phyloP scores from a whole-genome alignment of 129 eudicot species.

The Arctium lappa region DNA sequence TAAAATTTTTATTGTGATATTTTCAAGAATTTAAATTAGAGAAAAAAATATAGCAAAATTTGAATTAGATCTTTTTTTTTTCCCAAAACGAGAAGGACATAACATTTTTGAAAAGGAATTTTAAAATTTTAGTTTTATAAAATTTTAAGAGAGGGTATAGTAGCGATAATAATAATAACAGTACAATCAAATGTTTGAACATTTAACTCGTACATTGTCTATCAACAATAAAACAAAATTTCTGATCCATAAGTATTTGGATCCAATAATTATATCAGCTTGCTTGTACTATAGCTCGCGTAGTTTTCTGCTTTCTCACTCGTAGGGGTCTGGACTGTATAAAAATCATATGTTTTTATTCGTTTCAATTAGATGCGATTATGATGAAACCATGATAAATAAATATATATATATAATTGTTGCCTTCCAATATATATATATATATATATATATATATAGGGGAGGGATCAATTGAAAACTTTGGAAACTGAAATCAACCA shows the following conservation, averaged over 20 bases:
- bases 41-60: no score
- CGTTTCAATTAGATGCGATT: neutral
- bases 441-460: no score
- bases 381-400: neutral
- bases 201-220: neutral
- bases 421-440: no score
- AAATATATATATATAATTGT: no score
- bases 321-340: neutral
- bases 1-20: no score
- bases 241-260: neutral
- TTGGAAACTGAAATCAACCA: no score
- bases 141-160: neutral
- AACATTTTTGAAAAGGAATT: neutral
- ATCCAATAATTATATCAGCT: neutral
- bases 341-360: neutral
- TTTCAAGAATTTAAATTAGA: no score
- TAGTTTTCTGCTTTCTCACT: neutral
- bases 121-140: neutral
- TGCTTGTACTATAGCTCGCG: neutral
- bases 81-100: no score
- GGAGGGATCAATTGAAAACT: no score
- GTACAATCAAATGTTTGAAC: neutral
- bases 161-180: neutral
- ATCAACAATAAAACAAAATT: neutral
- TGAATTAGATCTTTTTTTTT: no score